Evolutionary conservation across 2,329 filamentous ascomycete species (phyloP), one percentile per base, ranked within the genome.

Genomic region (Venturia oleaginea): DNA sequence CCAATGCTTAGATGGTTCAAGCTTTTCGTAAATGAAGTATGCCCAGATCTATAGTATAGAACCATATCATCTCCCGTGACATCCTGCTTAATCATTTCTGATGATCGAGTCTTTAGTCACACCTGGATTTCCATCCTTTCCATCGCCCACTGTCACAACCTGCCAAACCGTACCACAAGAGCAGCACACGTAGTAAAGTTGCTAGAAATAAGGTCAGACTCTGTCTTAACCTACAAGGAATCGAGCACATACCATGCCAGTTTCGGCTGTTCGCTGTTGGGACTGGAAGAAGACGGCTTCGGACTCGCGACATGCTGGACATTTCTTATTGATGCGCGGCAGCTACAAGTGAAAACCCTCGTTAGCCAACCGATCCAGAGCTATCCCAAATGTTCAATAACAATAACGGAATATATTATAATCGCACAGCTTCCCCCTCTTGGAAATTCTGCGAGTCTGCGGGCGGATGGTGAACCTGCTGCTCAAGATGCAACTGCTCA

Each of bases 201-300:
- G 79, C 79, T 81, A 67, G 0, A 38, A 48, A 54, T 46, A 48
- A 37, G 61, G 69, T 89, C 10, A 38, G n/a, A 30, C 19, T 59
- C 4, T 42, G 22, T 10, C 61, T 60, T 22, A 64, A 65, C n/a
- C 59, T 17, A 24, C 57, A 63, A 72, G 51, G 40, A 48, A 43
- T 51, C 46, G 54, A 51, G 46, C 38, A 70, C 89, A 82, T 78
- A 97, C 94, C 94, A 99, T 99, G 80, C 94, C 94, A 55, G 94
- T 99, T 77, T 97, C 92, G 60, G 91, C 91, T 70, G 89, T 96
- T 77, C 94, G 89, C 80, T 97, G 92, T 76, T 99, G 94, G 67
- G 92, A 97, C 80, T 99, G 94, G 81, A 99, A 99, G 80, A 96
- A 99, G 66, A 99, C 95, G 57, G 92, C 92, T 78, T 97, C 92